A percentile compares a stretch with the other conserved stretches of the same genome.
phyloP scores from a whole-genome alignment of 2,329 filamentous ascomycete species.

The Didymella pomorum region DNA sequence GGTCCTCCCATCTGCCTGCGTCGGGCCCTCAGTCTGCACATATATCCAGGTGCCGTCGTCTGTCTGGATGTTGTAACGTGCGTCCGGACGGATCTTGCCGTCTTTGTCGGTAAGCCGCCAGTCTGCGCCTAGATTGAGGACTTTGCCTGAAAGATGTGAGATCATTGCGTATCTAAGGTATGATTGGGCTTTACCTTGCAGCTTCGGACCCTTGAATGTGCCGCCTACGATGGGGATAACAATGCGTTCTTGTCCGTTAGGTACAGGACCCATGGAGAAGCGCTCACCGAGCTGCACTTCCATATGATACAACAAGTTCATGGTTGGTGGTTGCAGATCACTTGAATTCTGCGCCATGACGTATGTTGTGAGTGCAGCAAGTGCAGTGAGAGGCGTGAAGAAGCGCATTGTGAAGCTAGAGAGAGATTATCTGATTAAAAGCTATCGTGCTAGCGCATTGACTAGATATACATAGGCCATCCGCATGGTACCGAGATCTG shows the following conservation, averaged over 20 bases:
- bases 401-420: constrained; percentile 21
- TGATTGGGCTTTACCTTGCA: constrained; percentile 27
- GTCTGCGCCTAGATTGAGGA: constrained; percentile 50
- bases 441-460: not conserved
- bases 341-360: constrained; percentile 27
- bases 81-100: constrained; percentile 43
- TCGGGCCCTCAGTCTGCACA: constrained; percentile 44
- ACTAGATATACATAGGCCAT: constrained; percentile 2
- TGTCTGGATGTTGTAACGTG: constrained; percentile 49
- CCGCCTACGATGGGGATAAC: constrained; percentile 44
- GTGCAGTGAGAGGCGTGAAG: constrained; percentile 14
- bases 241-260: constrained; percentile 33
- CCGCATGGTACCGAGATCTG: constrained; percentile 10
- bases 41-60: constrained; percentile 48
- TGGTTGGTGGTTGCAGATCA: constrained; percentile 25
- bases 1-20: constrained; percentile 36
- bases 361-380: constrained; percentile 15
- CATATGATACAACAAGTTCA: constrained; percentile 39
- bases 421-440: not conserved
- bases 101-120: constrained; percentile 46
- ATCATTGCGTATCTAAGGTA: not conserved
- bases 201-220: constrained; percentile 37
- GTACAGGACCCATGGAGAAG: constrained; percentile 33
- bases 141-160: constrained; percentile 28
- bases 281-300: constrained; percentile 29